A percentile compares a stretch with the other conserved stretches of the same genome.
Evolutionary conservation across 768 basidiomycete species (phyloP).

Genomic region (Leccinum truebloodii): DNA sequence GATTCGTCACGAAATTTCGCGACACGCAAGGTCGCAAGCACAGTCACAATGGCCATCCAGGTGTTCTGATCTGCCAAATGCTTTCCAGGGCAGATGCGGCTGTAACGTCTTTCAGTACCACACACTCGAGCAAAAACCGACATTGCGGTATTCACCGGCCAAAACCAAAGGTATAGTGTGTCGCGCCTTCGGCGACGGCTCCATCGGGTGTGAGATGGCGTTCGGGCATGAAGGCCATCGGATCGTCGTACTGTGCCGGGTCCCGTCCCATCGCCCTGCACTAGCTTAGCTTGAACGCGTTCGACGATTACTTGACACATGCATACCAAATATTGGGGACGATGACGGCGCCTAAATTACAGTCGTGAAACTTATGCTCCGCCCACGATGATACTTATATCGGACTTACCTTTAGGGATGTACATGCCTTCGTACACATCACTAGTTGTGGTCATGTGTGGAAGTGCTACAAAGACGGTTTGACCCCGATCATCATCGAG

Average conservation of each 20-base stretch:
- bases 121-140: not conserved
- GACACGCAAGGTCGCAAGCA: constrained; percentile 33
- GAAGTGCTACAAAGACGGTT: constrained; percentile 16
- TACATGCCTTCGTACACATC: constrained; percentile 33
- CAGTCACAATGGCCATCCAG: constrained; percentile 34
- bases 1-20: constrained; percentile 27
- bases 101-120: constrained; percentile 7
- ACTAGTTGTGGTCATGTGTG: constrained; percentile 25
- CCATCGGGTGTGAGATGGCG: constrained; percentile 43
- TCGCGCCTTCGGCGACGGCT: constrained; percentile 7
- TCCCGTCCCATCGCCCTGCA: constrained; percentile 52
- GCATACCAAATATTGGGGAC: constrained; percentile 28
- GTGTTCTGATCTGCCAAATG: constrained; percentile 34
- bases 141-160: constrained; percentile 23
- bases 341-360: constrained; percentile 19
- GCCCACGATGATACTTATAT: not conserved
- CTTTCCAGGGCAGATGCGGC: constrained; percentile 36
- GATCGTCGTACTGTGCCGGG: constrained; percentile 49
- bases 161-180: constrained; percentile 20
- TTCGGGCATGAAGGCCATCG: constrained; percentile 55
- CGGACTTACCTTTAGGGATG: constrained; percentile 28
- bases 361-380: not conserved
- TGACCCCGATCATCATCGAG: not conserved
- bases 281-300: constrained; percentile 2
- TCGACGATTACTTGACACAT: not conserved